Evolutionary conservation across 2,329 filamentous ascomycete genomes (phyloP).

Genomic region (Cyanodermella asteris): DNA sequence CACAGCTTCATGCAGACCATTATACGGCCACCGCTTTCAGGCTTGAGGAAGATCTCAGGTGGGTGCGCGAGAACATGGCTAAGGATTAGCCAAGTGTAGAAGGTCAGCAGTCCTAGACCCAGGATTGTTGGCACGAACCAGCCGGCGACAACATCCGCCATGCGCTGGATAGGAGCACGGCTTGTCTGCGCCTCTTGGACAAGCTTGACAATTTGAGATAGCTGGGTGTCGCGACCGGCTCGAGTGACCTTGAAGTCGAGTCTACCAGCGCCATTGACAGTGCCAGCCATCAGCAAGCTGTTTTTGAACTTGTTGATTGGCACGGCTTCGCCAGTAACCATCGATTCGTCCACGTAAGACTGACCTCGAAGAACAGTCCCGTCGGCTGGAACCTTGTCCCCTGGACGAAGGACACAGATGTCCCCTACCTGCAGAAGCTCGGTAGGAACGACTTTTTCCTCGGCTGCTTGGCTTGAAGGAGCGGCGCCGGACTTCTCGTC

Average conservation of each 20-base stretch:
- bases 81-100: constrained; percentile 81
- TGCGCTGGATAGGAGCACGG: constrained; percentile 77
- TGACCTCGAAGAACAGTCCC: constrained; percentile 71
- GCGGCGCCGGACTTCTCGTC: constrained; percentile 19
- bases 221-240: constrained; percentile 82
- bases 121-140: constrained; percentile 89
- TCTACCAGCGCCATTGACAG: constrained; percentile 81
- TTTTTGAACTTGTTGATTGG: constrained; percentile 77
- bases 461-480: constrained; percentile 38
- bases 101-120: constrained; percentile 61
- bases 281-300: constrained; percentile 66
- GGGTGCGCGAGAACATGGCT: constrained; percentile 63
- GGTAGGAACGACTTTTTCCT: constrained; percentile 73
- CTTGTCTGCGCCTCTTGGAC: constrained; percentile 94
- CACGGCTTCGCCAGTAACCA: constrained; percentile 96
- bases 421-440: constrained; percentile 89
- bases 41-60: constrained; percentile 68
- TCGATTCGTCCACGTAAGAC: constrained; percentile 89
- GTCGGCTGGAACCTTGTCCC: constrained; percentile 92
- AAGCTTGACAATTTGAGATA: constrained; percentile 95
- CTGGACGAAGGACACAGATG: constrained; percentile 76
- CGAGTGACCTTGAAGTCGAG: constrained; percentile 82
- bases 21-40: constrained; percentile 65
- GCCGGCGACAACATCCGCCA: constrained; percentile 77
- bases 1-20: constrained; percentile 97